Percentiles rank a stretch among this genome's conserved stretches.
Evolutionary conservation across 331 rosid genomes (phyloP).

Genomic region (Quercus tomentella): DNA sequence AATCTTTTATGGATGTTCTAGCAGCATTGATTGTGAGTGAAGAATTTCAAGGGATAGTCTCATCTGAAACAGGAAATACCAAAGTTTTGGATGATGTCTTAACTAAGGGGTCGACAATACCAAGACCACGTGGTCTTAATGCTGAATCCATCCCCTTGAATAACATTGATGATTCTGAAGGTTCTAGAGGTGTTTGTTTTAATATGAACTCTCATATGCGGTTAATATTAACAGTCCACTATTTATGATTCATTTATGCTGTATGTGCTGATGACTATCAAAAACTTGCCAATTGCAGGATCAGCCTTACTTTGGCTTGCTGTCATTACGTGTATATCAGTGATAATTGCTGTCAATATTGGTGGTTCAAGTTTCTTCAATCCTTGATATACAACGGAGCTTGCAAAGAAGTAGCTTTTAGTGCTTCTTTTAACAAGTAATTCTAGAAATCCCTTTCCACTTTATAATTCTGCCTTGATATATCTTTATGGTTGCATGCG

Average conservation of each 20-base stretch:
- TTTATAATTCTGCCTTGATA: not conserved
- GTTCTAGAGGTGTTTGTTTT: constrained; percentile 51
- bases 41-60: constrained; percentile 95
- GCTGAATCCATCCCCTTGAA: constrained; percentile 38
- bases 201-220: not conserved
- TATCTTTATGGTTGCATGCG: not conserved
- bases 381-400: constrained; percentile 47
- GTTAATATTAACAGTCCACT: not conserved
- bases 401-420: constrained; percentile 16
- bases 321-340: constrained; percentile 58
- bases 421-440: constrained; percentile 27
- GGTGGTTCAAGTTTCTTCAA: constrained; percentile 89
- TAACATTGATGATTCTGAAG: constrained; percentile 33
- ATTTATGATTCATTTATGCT: not conserved
- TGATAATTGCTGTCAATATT: constrained; percentile 67
- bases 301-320: constrained; percentile 77
- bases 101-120: constrained; percentile 28
- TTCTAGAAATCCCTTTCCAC: constrained; percentile 5
- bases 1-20: constrained; percentile 90
- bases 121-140: constrained; percentile 33
- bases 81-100: constrained; percentile 50
- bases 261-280: constrained; percentile 4
- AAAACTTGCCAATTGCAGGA: constrained; percentile 52
- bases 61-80: constrained; percentile 63
- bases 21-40: constrained; percentile 96